Percentiles rank a stretch among this genome's conserved stretches.
Conservation (phyloP, 176 grass and related monocot genomes). For the sorghum (Sorghum bicolor) region DNA sequence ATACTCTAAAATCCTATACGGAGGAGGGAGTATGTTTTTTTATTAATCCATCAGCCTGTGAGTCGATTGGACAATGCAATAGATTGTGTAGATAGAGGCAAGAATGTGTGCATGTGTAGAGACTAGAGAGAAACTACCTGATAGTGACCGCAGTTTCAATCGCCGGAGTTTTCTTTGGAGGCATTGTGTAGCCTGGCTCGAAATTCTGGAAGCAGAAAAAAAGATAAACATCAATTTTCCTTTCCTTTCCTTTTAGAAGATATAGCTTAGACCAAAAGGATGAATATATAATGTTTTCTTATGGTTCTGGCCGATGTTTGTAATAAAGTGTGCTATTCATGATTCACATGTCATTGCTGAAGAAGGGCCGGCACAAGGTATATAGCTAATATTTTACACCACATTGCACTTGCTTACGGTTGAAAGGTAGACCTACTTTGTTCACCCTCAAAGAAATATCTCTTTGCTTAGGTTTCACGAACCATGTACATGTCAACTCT, state of each 20-base stretch:
- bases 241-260: neutral
- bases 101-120: neutral
- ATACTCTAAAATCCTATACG: too few relatives aligned
- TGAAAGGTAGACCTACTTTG: slow-evolving; percentile 37
- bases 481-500: slow-evolving; percentile 21
- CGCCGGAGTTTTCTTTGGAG: slow-evolving; percentile 62
- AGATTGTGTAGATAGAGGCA: neutral
- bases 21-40: neutral
- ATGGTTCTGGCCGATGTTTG: neutral
- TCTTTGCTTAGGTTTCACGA: slow-evolving; percentile 24
- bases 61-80: slow-evolving; percentile 21
- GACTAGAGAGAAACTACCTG: slow-evolving; percentile 41
- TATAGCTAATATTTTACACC: slow-evolving; percentile 7
- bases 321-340: neutral
- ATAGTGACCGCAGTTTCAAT: slow-evolving; percentile 55
- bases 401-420: slow-evolving; percentile 10
- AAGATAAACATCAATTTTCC: neutral
- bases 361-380: neutral
- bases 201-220: slow-evolving; percentile 59
- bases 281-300: neutral
- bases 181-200: slow-evolving; percentile 61
- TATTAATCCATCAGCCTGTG: neutral
- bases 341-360: slow-evolving; percentile 13
- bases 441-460: slow-evolving; percentile 18
- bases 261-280: neutral